Evolutionary conservation across 164 flowering plant genomes (phyloP), one percentile per base, ranked within the genome.

Genomic region (Liriodendron chinense): DNA sequence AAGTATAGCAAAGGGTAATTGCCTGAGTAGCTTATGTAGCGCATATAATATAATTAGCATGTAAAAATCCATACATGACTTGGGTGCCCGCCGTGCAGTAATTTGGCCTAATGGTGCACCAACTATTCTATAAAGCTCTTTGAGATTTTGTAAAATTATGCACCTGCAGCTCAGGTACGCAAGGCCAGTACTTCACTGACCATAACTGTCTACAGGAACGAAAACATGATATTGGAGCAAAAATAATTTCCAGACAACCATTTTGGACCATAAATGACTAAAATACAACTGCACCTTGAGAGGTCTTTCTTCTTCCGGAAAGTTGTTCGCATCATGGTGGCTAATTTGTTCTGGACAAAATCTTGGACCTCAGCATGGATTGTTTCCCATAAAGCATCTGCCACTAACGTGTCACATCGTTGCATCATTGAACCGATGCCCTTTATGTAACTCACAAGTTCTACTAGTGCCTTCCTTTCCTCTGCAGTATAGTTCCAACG

Each of bases 341-440:
- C 97, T 73, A 96, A 78, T 78, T 89, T 92, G 80, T 92, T 94
- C 77, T 96, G 99, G 71, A 94, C 98, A 86, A 96, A 96, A 84
- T 96, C 99, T 81, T 96, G 99, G 75, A 96, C 99, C 84, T 96
- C 99, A 26, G 97, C 85, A 89, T 96, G 98, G 73, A 96, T 87
- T 24, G 97, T 96, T 85, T 96, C 99, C 98, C 95, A 92, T 69
- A 96, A 83, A 77, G 99, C 90, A 87, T 96, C 98, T 69, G 98
- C 93, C 53, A 96, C 92, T 72, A 91, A 78, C 21, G 98, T 92
- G 72, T 96, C 96, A 82, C 87, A 89, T 50, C 86, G 86, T 75
- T 89, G 94, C 98, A 96, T 85, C 94, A 96, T 86, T 63, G 97
- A 92, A 71, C 97, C 97, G 79, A 90, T 78, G 75, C 94, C 89